Percentiles rank a stretch among this genome's conserved stretches.
Conservation (phyloP, 129 eudicot genomes). For the Sambucus nigra region DNA sequence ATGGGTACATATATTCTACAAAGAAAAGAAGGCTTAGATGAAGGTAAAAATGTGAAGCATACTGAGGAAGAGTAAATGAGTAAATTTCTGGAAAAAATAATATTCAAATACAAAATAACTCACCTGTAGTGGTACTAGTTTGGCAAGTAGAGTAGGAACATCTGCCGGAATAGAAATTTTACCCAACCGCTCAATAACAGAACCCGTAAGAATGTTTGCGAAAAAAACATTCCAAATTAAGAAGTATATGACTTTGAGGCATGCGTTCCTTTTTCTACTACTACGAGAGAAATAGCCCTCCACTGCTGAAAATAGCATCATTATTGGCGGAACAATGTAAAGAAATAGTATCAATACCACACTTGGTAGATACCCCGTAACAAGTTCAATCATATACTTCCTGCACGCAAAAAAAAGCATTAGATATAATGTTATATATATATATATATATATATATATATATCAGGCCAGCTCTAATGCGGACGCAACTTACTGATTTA, state of each 20-base stretch:
- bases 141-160: constrained; percentile 59
- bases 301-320: constrained; percentile 71
- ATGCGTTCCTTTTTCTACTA: constrained; percentile 74
- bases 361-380: constrained; percentile 88
- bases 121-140: constrained; percentile 74
- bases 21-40: too few relatives aligned
- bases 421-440: too few relatives aligned
- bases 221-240: constrained; percentile 87
- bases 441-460: too few relatives aligned
- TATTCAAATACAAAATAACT: neutral
- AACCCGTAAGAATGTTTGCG: constrained; percentile 67
- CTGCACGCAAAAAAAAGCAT: constrained; percentile 30
- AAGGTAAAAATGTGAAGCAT: too few relatives aligned
- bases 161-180: constrained; percentile 38
- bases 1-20: too few relatives aligned
- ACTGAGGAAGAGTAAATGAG: too few relatives aligned
- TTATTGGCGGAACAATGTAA: constrained; percentile 65
- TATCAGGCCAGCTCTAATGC: too few relatives aligned
- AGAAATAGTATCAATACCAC: constrained; percentile 58
- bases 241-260: constrained; percentile 62
- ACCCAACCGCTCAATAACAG: constrained; percentile 52
- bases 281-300: constrained; percentile 92
- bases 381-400: constrained; percentile 28
- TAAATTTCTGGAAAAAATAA: too few relatives aligned
- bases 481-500: too few relatives aligned